Evolutionary conservation across 306 rosid species (phyloP), one percentile per base, ranked within the genome.

Genomic region (Senna siamea): DNA sequence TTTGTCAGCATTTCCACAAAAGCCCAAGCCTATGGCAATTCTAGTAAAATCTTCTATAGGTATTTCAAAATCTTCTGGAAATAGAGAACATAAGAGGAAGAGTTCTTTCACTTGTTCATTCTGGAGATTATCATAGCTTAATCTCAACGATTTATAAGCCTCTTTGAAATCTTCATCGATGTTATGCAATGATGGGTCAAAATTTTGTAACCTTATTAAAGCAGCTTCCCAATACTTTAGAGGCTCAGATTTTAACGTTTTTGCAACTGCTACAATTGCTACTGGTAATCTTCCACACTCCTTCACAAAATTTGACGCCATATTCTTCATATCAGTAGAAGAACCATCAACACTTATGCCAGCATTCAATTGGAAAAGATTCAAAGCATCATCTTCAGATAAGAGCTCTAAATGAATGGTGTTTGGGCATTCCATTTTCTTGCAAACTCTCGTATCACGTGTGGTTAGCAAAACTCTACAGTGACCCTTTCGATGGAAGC

Each of bases 91-190:
- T 11, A 75, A 26, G 15, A 76, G 30, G 19, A 80, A 56, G 0
- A 76, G 59, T 37, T 40, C 34, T 50, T 71, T 71, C 11, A 60
- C 66, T 48, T 71, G 69, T n/a, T 63, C 7, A 12, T 1, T 28
- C 55, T 57, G 61, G 23, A 81, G 44, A 48, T 76, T 38, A 26
- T 81, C 78, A 23, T 30, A 81, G 63, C 85, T 76, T 30, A 71
- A 35, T 1, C n/a, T 53, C 22, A 81, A 4, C 28, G 81, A 81
- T 3, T 20, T 50, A 38, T 71, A 81, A 34, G 65, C 51, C 44
- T 66, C 23, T 8, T 0, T 0, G 4, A 76, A 40, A 48, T 77
- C 64, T 47, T 30, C 28, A 55, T 60, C 44, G 20, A 81, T 37
- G 40, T 37, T 37, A 56, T 10, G 61, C 40, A 57, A 5, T 0